Evolutionary conservation across 2,329 filamentous ascomycete species (phyloP), one percentile per base, ranked within the genome.

Genomic region (Colletotrichum sidae): DNA sequence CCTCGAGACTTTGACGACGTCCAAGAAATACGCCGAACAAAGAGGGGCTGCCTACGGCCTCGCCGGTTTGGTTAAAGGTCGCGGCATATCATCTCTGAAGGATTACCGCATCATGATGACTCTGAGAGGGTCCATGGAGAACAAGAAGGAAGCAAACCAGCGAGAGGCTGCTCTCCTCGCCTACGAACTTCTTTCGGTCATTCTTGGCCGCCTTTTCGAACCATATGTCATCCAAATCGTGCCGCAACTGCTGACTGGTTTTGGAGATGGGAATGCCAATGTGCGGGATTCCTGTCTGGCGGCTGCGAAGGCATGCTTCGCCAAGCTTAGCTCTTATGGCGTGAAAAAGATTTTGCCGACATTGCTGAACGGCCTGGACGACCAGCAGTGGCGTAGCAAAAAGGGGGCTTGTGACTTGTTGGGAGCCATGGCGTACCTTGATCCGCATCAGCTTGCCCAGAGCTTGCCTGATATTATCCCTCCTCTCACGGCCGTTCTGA

Each of bases 401-500:
- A 97, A 97, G 81, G 96, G 96, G 71, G 96, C 96, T 58, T 99
- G 96, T 75, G 96, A 99, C 75, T 90, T 97, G 34, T 86, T 99
- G 12, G 96, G 96, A 76, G 96, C 96, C 68, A 99, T 99, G 96
- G 96, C 96, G 6, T 99, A 99, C 76, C 87, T 99, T 38, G 96
- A 98, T 76, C 95, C 96, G 8, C 92, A 97, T 70, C 96, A 99
- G 77, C 86, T 99, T 15, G 94, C 96, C 1, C 86, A 91, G 71
- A 98, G 94, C 76, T 82, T 99, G 72, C 96, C 96, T 2, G 94
- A 97, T 61, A 99, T 99, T 71, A 99, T 99, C 70, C 96, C 96
- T 34, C 95, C 96, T 13, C 84, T 99, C 62, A 98, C 96, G 1
- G 90, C 91, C 50, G 96, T 98, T 4, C 83, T 99, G 64, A 99